A percentile compares a stretch with the other conserved stretches of the same genome.
Conservation (phyloP, 2,329 filamentous ascomycete species). For the Mycosphaerella sp. region DNA sequence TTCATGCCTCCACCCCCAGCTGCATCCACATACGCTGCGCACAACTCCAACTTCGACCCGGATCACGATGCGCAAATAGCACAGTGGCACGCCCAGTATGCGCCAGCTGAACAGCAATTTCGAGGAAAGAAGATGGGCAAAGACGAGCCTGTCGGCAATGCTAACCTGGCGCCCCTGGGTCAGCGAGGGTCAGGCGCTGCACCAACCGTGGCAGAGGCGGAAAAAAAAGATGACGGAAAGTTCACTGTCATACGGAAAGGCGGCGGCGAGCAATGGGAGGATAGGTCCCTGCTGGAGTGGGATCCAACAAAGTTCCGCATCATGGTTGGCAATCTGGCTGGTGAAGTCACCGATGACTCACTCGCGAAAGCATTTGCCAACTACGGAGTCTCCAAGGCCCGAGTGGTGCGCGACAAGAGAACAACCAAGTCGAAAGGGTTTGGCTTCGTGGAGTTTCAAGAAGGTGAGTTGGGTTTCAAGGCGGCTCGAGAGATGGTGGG, state of each 20-base stretch:
- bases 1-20: conserved; percentile 54
- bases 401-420: conserved; percentile 90
- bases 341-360: conserved; percentile 94
- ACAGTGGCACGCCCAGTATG: conserved; percentile 69
- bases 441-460: conserved; percentile 91
- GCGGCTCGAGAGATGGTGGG: conserved; percentile 98
- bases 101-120: conserved; percentile 18
- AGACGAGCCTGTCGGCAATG: conserved; percentile 15
- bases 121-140: conserved; percentile 17
- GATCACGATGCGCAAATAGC: conserved; percentile 89
- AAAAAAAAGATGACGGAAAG: conserved; percentile 17
- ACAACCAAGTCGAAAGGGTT: conserved; percentile 95
- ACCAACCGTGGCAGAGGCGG: conserved; percentile 7
- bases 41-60: conserved; percentile 52
- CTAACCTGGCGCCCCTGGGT: conserved; percentile 16
- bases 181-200: conserved; percentile 16
- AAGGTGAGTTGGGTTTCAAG: conserved; percentile 93
- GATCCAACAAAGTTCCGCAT: conserved; percentile 89
- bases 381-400: conserved; percentile 88
- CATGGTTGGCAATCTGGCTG: conserved; percentile 93
- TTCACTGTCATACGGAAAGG: conserved; percentile 76
- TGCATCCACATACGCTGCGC: conserved; percentile 19
- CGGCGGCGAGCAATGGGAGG: conserved; percentile 88
- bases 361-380: conserved; percentile 87
- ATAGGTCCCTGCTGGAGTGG: conserved; percentile 86